These are phyloP conservation scores for Amanita exitialis DNA, from an alignment of 768 basidiomycete genomes.

Conservation along the genomic window DNA sequence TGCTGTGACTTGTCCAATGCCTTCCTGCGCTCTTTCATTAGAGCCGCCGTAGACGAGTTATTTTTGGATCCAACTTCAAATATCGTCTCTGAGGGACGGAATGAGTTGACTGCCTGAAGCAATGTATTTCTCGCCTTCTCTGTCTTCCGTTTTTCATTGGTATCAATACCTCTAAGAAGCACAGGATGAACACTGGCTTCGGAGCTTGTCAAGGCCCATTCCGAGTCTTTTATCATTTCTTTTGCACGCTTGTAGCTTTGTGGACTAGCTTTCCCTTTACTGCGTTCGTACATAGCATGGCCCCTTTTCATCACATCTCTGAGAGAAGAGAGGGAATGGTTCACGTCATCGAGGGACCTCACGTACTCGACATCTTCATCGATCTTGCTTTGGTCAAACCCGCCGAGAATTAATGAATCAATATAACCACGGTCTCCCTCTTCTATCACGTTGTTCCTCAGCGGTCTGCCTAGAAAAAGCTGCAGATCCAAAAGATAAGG, in stretches of 20 bases:
- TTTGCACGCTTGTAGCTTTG: constrained; percentile 87
- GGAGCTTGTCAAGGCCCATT: constrained; percentile 61
- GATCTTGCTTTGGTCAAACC: constrained; percentile 67
- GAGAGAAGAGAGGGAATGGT: constrained; percentile 55
- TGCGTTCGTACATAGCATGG: constrained; percentile 89
- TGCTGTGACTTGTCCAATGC: constrained; percentile 58
- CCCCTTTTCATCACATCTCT: constrained; percentile 83
- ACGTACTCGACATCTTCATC: constrained; percentile 84
- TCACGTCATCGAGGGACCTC: constrained; percentile 49
- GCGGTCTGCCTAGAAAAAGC: constrained; percentile 77
- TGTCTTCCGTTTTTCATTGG: constrained; percentile 24
- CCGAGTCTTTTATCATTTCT: constrained; percentile 63
- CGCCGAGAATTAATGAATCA: constrained; percentile 68
- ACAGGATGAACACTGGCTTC: constrained; percentile 69
- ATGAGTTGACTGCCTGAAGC: constrained; percentile 67
- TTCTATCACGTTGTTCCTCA: constrained; percentile 41
- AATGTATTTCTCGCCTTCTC: constrained; percentile 56
- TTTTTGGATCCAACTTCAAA: constrained; percentile 82
- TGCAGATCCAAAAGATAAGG: constrained; percentile 91
- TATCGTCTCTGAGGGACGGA: constrained; percentile 82
- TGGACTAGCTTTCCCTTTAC: constrained; percentile 81
- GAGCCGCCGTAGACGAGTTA: constrained; percentile 43
- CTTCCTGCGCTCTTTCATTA: constrained; percentile 87
- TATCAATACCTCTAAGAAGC: constrained; percentile 31
- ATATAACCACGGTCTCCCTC: constrained; percentile 56